Evolutionary conservation across 1,284 basidiomycete species (phyloP).

Genomic region (Kalmanozyma brasiliensis): DNA sequence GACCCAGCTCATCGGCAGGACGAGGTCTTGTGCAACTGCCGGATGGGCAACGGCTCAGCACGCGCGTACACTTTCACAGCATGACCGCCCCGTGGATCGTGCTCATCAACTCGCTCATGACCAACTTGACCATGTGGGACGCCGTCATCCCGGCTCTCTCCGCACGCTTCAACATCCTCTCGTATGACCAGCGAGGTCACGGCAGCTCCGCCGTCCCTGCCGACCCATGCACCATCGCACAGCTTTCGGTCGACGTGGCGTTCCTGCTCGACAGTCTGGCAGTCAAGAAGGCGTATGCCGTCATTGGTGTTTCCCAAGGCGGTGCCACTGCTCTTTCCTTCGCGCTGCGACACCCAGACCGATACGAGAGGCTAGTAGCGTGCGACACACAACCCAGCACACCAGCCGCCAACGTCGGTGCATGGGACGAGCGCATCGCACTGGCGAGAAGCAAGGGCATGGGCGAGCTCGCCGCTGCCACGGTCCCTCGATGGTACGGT

Average conservation of each 20-base stretch:
- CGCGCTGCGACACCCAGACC: conserved; percentile 65
- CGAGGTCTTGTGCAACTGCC: conserved; percentile 51
- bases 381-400: conserved; percentile 70
- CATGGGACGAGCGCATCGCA: conserved; percentile 70
- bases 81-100: conserved; percentile 67
- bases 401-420: conserved; percentile 68
- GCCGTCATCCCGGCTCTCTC: conserved; percentile 65
- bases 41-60: conserved; percentile 52
- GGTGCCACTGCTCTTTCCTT: conserved; percentile 70
- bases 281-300: conserved; percentile 60
- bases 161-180: conserved; percentile 68
- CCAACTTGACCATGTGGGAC: conserved; percentile 70
- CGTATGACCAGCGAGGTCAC: conserved; percentile 70
- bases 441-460: conserved; percentile 65
- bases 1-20: conserved; percentile 45
- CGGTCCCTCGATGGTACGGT: conserved; percentile 69
- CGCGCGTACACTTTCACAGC: conserved; percentile 56
- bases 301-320: conserved; percentile 70
- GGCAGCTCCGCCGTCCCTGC: conserved; percentile 66
- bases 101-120: conserved; percentile 70
- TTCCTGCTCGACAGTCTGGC: conserved; percentile 66
- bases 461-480: conserved; percentile 67
- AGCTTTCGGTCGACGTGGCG: conserved; percentile 69
- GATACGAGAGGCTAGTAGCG: conserved; percentile 65
- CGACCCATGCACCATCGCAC: conserved; percentile 65